phyloP scores from a whole-genome alignment of 1,284 basidiomycete genomes.

The Exsudoporus floridanus region DNA sequence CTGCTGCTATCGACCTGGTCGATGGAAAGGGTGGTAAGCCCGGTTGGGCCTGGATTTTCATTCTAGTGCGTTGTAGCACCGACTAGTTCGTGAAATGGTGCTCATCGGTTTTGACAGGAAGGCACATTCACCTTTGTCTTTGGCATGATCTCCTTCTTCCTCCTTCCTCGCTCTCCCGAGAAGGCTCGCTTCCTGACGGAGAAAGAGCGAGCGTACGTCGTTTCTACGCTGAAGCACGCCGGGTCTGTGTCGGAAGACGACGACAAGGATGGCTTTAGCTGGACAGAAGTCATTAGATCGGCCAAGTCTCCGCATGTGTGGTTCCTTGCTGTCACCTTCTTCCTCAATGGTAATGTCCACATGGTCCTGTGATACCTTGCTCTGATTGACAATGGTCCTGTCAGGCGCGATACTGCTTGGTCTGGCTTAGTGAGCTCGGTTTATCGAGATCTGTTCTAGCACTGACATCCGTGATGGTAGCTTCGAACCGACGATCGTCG shows the following conservation, averaged over 20 bases:
- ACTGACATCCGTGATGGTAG: conserved; percentile 27
- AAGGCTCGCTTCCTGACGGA: conserved; percentile 43
- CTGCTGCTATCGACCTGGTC: conserved; percentile 57
- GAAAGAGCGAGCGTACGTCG: conserved; percentile 42
- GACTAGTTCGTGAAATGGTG: not conserved
- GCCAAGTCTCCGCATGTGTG: conserved; percentile 40
- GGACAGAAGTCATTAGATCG: conserved; percentile 38
- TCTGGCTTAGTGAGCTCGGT: conserved; percentile 32
- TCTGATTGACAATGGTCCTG: conserved; percentile 7
- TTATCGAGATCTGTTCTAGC: not conserved
- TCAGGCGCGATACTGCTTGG: conserved; percentile 43
- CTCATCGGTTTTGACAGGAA: conserved; percentile 36
- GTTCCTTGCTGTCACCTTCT: conserved; percentile 24
- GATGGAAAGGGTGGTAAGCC: conserved; percentile 46
- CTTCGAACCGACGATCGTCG: conserved; percentile 55
- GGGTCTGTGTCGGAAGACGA: conserved; percentile 38
- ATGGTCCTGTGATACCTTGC: not conserved
- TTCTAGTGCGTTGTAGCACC: conserved; percentile 39
- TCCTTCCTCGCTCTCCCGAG: conserved; percentile 52
- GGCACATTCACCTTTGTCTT: conserved; percentile 53
- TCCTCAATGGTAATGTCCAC: conserved; percentile 28
- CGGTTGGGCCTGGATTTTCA: conserved; percentile 70
- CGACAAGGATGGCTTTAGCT: conserved; percentile 35
- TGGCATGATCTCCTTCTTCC: conserved; percentile 46
- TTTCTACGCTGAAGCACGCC: conserved; percentile 30